Evolutionary conservation across 768 basidiomycete genomes (phyloP).

Genomic region (Xerocomus brunneocitrinus): DNA sequence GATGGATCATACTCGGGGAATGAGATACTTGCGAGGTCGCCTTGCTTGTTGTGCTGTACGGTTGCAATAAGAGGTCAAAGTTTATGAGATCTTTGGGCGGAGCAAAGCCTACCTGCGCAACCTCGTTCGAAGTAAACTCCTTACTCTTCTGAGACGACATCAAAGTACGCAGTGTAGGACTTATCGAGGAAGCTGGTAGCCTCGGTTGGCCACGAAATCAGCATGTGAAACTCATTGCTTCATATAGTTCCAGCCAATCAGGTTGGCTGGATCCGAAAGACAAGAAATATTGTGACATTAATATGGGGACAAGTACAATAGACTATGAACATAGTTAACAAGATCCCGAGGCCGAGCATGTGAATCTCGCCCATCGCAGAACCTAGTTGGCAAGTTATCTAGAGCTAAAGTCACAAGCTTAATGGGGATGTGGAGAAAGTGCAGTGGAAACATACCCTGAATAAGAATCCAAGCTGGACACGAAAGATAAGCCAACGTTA

Average conservation of each 20-base stretch:
- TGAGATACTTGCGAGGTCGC: slow-evolving; percentile 58
- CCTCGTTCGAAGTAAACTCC: slow-evolving; percentile 54
- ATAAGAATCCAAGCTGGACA: slow-evolving; percentile 42
- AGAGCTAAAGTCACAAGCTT: slow-evolving; percentile 13
- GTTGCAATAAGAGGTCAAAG: no score
- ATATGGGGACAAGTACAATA: background rate
- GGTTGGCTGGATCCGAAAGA: no score
- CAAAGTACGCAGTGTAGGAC: no score
- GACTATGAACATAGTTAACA: background rate
- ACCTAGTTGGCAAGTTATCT: background rate
- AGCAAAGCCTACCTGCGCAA: slow-evolving; percentile 50
- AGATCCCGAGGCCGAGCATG: background rate
- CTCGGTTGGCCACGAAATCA: no score
- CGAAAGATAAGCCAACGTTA: slow-evolving; percentile 3
- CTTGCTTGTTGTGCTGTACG: slow-evolving; percentile 78
- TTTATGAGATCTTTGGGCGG: no score
- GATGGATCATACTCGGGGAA: background rate
- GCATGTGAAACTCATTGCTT: background rate
- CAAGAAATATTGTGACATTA: background rate
- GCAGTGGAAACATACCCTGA: slow-evolving; percentile 35
- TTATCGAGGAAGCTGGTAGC: no score
- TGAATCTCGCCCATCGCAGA: background rate
- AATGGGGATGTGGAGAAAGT: background rate
- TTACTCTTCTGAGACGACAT: slow-evolving; percentile 19
- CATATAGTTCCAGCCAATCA: background rate